Evolutionary conservation across 1,139 yeast genomes (phyloP).

Genomic region (Yamadazyma taylorii): DNA sequence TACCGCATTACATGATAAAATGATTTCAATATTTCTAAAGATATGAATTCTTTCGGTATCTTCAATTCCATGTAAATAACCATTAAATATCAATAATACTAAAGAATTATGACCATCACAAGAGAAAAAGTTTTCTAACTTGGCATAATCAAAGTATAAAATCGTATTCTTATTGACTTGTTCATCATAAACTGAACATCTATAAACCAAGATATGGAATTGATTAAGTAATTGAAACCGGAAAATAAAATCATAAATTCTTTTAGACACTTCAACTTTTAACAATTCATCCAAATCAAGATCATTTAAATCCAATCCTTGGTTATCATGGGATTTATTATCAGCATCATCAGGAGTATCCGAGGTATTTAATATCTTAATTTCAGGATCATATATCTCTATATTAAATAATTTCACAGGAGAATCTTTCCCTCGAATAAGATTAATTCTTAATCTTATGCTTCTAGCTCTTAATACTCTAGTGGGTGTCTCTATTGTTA

Average conservation of each 20-base stretch:
- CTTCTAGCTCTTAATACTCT: slow-evolving; percentile 22
- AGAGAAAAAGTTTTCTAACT: slow-evolving; percentile 26
- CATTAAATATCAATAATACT: slow-evolving; percentile 29
- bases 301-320: background rate
- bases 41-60: slow-evolving; percentile 20
- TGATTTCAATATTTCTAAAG: slow-evolving; percentile 35
- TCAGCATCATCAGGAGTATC: background rate
- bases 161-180: slow-evolving; percentile 8
- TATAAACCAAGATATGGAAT: slow-evolving; percentile 30
- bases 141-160: slow-evolving; percentile 27
- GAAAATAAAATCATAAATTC: slow-evolving; percentile 18
- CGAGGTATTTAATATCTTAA: slow-evolving; percentile 11
- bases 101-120: slow-evolving; percentile 23
- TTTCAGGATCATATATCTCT: slow-evolving; percentile 28
- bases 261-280: slow-evolving; percentile 14
- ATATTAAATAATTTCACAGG: slow-evolving; percentile 34
- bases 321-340: background rate
- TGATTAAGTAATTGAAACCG: slow-evolving; percentile 29
- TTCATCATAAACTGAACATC: slow-evolving; percentile 20
- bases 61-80: slow-evolving; percentile 24
- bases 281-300: slow-evolving; percentile 10
- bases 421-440: slow-evolving; percentile 25
- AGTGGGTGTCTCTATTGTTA: slow-evolving; percentile 23
- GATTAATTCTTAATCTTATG: slow-evolving; percentile 27
- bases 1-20: slow-evolving; percentile 25